A percentile compares a stretch with the other conserved stretches of the same genome.
Conservation (phyloP, 768 basidiomycete species). For the Suillus brevipes region DNA sequence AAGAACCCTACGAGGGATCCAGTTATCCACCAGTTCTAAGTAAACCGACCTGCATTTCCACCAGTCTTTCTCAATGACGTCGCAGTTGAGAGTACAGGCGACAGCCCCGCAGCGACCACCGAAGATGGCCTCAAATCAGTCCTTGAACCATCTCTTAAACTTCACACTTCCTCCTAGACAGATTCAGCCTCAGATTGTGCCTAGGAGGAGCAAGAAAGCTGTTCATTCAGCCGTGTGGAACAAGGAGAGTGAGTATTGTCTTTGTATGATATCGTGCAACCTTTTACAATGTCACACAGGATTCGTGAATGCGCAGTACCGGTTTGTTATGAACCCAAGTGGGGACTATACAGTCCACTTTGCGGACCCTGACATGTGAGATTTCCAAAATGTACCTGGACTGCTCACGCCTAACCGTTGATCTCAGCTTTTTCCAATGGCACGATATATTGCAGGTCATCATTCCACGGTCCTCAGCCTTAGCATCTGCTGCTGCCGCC, state of each 20-base stretch:
- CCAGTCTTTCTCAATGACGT: constrained; percentile 26
- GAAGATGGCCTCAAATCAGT: constrained; percentile 70
- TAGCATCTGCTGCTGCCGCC: constrained; percentile 61
- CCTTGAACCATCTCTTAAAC: constrained; percentile 84
- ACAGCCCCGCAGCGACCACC: constrained; percentile 55
- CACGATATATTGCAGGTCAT: constrained; percentile 93
- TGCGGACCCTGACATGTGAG: constrained; percentile 95
- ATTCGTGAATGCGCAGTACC: constrained; percentile 95
- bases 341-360: constrained; percentile 95
- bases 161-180: constrained; percentile 92
- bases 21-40: constrained; percentile 1
- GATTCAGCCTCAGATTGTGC: constrained; percentile 55
- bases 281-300: constrained; percentile 44
- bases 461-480: constrained; percentile 79
- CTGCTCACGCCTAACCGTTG: constrained; percentile 3
- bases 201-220: constrained; percentile 75
- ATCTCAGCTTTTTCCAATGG: constrained; percentile 88
- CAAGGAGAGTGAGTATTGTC: constrained; percentile 80
- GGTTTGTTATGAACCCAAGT: constrained; percentile 91
- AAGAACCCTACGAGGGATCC: constrained; percentile 37
- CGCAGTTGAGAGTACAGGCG: constrained; percentile 27
- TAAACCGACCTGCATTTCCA: constrained; percentile 7
- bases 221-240: constrained; percentile 73
- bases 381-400: constrained; percentile 18
- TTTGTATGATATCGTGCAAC: constrained; percentile 16